A percentile compares a stretch with the other conserved stretches of the same genome.
phyloP scores from a whole-genome alignment of 2,329 filamentous ascomycete genomes.

The Ophiostoma piceae region DNA sequence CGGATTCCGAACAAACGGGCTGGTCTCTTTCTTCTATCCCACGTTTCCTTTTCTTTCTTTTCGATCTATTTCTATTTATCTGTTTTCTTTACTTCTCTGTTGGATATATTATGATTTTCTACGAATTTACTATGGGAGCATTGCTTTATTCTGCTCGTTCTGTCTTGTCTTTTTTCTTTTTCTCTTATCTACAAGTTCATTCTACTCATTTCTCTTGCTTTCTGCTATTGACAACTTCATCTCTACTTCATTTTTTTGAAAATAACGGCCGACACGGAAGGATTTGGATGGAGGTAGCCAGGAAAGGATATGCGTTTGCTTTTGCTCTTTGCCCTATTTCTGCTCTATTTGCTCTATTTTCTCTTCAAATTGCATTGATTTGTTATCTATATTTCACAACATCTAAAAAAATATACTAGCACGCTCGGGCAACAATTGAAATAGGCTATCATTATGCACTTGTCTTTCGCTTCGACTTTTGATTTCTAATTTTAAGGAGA shows the following conservation, averaged over 20 bases:
- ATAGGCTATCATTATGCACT: no score
- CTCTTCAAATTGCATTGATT: no score
- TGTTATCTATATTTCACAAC: background rate
- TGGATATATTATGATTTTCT: conserved; percentile 2
- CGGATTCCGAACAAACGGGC: conserved; percentile 15
- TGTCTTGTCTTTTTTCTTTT: background rate
- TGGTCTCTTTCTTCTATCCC: conserved; percentile 17
- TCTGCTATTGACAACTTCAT: background rate
- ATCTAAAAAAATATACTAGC: background rate
- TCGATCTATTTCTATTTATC: background rate
- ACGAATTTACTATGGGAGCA: conserved; percentile 4
- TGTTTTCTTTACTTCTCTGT: background rate
- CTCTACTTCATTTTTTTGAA: background rate
- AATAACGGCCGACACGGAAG: background rate
- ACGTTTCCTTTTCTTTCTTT: background rate
- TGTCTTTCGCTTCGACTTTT: no score
- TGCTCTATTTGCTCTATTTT: background rate
- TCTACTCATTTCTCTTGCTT: background rate
- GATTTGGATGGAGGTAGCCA: conserved; percentile 2
- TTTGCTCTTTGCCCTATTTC: background rate
- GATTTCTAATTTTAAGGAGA: no score
- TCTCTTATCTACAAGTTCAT: background rate
- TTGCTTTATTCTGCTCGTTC: background rate
- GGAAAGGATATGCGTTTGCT: background rate
- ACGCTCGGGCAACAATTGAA: background rate